These are phyloP conservation scores for Cadophora malorum DNA, from an alignment of 2,329 filamentous ascomycete species.

Conservation along the genomic window DNA sequence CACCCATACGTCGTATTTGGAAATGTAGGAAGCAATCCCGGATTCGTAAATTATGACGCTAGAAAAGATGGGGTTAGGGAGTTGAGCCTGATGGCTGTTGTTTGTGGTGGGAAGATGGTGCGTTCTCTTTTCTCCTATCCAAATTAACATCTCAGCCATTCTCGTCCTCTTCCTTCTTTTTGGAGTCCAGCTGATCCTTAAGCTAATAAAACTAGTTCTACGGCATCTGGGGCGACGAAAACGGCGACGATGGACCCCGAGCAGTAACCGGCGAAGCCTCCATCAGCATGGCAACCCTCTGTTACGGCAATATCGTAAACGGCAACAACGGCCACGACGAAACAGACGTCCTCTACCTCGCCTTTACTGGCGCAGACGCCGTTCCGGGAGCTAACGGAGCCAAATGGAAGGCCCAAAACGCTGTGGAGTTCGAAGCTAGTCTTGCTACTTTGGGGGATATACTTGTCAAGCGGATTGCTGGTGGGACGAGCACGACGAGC, in stretches of 20 bases:
- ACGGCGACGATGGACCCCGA: slow-evolving; percentile 57
- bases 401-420: slow-evolving; percentile 59
- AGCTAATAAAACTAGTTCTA: too few relatives aligned
- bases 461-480: slow-evolving; percentile 52
- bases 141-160: too few relatives aligned
- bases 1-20: slow-evolving; percentile 62
- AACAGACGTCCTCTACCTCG: slow-evolving; percentile 67
- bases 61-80: slow-evolving; percentile 53
- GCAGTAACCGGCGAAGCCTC: slow-evolving; percentile 62
- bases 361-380: slow-evolving; percentile 62
- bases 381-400: slow-evolving; percentile 61
- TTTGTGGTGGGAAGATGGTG: slow-evolving; percentile 54
- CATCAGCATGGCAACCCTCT: slow-evolving; percentile 62
- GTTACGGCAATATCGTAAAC: slow-evolving; percentile 59
- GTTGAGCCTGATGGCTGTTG: slow-evolving; percentile 60
- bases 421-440: slow-evolving; percentile 59
- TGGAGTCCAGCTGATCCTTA: too few relatives aligned
- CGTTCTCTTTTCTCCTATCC: too few relatives aligned
- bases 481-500: slow-evolving; percentile 22
- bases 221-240: slow-evolving; percentile 67
- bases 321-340: slow-evolving; percentile 62
- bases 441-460: slow-evolving; percentile 57
- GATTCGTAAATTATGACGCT: slow-evolving; percentile 51
- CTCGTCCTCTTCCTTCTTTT: too few relatives aligned
- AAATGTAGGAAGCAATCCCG: slow-evolving; percentile 49